phyloP scores from a whole-genome alignment of 2,329 filamentous ascomycete species.

The Phialophora chinensis region DNA sequence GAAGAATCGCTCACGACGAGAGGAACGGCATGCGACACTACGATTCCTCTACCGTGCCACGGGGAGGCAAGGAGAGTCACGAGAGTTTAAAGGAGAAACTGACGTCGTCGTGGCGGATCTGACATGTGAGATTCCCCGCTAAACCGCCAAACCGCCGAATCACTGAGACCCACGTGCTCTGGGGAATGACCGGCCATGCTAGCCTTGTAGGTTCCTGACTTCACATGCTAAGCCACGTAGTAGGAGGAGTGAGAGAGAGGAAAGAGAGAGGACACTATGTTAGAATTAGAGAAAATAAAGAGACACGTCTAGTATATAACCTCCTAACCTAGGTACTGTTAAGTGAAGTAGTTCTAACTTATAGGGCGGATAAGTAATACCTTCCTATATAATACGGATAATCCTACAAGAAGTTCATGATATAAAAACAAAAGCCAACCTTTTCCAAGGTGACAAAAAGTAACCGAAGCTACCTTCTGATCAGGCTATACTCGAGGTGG shows the following conservation, averaged over 20 bases:
- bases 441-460: background rate
- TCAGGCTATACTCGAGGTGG: constrained; percentile 1
- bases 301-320: too few relatives aligned
- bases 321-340: too few relatives aligned
- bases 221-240: background rate
- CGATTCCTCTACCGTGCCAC: background rate
- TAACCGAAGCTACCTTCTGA: background rate
- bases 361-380: too few relatives aligned
- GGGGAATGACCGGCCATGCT: background rate
- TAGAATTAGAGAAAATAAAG: too few relatives aligned
- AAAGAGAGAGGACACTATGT: background rate
- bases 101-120: constrained; percentile 10
- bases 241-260: background rate
- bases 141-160: background rate
- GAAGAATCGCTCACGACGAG: background rate
- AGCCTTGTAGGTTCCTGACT: background rate
- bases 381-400: too few relatives aligned
- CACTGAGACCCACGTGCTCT: background rate
- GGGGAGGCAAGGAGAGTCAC: background rate
- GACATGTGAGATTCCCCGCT: constrained; percentile 6
- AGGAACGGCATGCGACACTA: background rate
- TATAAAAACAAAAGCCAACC: background rate
- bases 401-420: background rate
- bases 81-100: constrained; percentile 1
- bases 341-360: too few relatives aligned